phyloP scores from a whole-genome alignment of 352 stramenopile genomes.

The Phytopythium boreale region DNA sequence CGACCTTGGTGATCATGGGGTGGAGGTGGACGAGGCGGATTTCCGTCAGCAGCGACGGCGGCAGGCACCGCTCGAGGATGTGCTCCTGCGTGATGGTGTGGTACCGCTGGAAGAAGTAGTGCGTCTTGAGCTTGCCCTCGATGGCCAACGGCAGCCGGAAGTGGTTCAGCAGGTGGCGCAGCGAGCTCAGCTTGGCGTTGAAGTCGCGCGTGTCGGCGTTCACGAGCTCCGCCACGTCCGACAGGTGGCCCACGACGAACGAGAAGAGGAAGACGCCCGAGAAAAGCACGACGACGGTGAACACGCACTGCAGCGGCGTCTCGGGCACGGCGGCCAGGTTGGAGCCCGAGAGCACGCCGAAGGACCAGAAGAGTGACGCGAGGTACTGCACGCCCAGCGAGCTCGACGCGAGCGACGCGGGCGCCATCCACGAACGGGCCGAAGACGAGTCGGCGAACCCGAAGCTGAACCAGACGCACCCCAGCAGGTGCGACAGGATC shows the following conservation, averaged over 20 bases:
- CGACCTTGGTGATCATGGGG: constrained; percentile 57
- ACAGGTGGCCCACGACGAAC: constrained; percentile 58
- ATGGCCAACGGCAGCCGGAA: constrained; percentile 44
- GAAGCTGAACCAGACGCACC: constrained; percentile 67
- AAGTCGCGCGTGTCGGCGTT: constrained; percentile 53
- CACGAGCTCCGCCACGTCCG: constrained; percentile 50
- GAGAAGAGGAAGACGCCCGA: constrained; percentile 43
- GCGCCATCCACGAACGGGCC: constrained; percentile 10
- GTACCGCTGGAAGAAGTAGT: constrained; percentile 62
- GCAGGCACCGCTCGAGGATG: constrained; percentile 41
- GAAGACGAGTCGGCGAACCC: constrained; percentile 5
- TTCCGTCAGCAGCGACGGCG: constrained; percentile 49
- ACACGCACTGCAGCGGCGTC: constrained; percentile 37
- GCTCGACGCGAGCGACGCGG: constrained; percentile 5
- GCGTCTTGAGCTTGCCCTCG: constrained; percentile 58
- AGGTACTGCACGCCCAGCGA: constrained; percentile 29
- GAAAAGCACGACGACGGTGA: constrained; percentile 43
- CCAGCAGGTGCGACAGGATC: constrained; percentile 43
- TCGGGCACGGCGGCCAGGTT: constrained; percentile 35
- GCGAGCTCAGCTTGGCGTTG: constrained; percentile 47
- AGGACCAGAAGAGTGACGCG: constrained; percentile 49
- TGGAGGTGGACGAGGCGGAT: constrained; percentile 53
- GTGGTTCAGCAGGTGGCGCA: constrained; percentile 50
- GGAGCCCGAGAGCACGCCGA: constrained; percentile 55
- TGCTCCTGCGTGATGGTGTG: constrained; percentile 64